Evolutionary conservation across 139 green algal species (phyloP).

Genomic region (Closterium sp.): DNA sequence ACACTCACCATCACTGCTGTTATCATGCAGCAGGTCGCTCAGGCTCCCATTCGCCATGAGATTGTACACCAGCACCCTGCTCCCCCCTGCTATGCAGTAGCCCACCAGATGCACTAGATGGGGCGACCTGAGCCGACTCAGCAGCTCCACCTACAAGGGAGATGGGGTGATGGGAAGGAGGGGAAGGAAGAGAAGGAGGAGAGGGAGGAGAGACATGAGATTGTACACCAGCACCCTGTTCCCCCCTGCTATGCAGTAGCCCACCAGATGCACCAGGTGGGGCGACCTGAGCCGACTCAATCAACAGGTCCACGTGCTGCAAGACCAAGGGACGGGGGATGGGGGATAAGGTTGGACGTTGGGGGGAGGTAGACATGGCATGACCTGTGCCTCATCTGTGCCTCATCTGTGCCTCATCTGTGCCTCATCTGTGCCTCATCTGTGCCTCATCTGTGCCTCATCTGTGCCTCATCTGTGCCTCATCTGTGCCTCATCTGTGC

Average conservation of each 20-base stretch:
- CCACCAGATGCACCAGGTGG: too few relatives aligned
- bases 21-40: background rate
- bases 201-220: background rate
- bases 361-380: too few relatives aligned
- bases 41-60: background rate
- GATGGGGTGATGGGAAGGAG: background rate
- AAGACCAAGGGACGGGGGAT: too few relatives aligned
- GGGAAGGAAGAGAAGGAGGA: background rate
- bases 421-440: too few relatives aligned
- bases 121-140: background rate
- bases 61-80: background rate
- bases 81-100: background rate
- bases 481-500: too few relatives aligned
- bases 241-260: background rate
- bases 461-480: too few relatives aligned
- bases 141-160: background rate
- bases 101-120: background rate
- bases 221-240: background rate
- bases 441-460: too few relatives aligned
- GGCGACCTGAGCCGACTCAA: too few relatives aligned
- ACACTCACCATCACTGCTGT: background rate
- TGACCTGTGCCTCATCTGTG: too few relatives aligned
- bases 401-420: too few relatives aligned
- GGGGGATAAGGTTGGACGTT: too few relatives aligned
- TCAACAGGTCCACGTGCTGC: too few relatives aligned